A percentile compares a stretch with the other conserved stretches of the same genome.
phyloP scores from a whole-genome alignment of 2,329 filamentous ascomycete genomes.

The Colletotrichum sp. region DNA sequence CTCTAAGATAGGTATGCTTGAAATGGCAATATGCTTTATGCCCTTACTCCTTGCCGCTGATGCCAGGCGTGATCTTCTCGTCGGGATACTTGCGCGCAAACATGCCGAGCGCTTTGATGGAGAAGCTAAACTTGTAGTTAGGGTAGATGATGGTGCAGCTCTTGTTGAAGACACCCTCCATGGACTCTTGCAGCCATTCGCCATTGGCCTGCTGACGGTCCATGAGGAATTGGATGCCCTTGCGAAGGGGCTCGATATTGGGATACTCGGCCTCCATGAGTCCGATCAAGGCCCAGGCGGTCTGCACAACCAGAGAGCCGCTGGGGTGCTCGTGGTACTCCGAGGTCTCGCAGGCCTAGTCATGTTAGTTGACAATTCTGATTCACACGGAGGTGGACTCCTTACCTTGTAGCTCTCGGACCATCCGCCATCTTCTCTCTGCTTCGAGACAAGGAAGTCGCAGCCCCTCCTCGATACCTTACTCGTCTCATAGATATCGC shows the following conservation, averaged over 20 bases:
- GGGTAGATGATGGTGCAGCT: slow-evolving; percentile 99
- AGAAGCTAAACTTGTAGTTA: slow-evolving; percentile 98
- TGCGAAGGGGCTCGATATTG: slow-evolving; percentile 72
- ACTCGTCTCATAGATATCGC: slow-evolving; percentile 81
- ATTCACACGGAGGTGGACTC: not conserved
- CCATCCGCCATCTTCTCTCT: slow-evolving; percentile 92
- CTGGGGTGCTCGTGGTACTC: slow-evolving; percentile 76
- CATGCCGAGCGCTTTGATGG: slow-evolving; percentile 92
- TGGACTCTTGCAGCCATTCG: slow-evolving; percentile 94
- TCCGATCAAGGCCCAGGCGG: slow-evolving; percentile 85
- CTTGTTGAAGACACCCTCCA: slow-evolving; percentile 99
- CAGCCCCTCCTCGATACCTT: slow-evolving; percentile 75
- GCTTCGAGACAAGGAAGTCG: slow-evolving; percentile 83
- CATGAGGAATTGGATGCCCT: slow-evolving; percentile 83
- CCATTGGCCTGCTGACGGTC: slow-evolving; percentile 84
- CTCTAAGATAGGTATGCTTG: not conserved
- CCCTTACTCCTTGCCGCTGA: not conserved
- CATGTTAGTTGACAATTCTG: slow-evolving; percentile 5
- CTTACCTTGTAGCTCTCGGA: slow-evolving; percentile 86
- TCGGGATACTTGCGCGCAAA: slow-evolving; percentile 78
- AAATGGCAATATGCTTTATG: not conserved
- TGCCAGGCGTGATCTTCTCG: slow-evolving; percentile 50
- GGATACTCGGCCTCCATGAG: slow-evolving; percentile 86
- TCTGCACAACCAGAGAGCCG: slow-evolving; percentile 90
- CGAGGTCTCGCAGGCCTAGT: slow-evolving; percentile 76